phyloP scores from a whole-genome alignment of 768 basidiomycete species.

The Gloeophyllum trabeum region DNA sequence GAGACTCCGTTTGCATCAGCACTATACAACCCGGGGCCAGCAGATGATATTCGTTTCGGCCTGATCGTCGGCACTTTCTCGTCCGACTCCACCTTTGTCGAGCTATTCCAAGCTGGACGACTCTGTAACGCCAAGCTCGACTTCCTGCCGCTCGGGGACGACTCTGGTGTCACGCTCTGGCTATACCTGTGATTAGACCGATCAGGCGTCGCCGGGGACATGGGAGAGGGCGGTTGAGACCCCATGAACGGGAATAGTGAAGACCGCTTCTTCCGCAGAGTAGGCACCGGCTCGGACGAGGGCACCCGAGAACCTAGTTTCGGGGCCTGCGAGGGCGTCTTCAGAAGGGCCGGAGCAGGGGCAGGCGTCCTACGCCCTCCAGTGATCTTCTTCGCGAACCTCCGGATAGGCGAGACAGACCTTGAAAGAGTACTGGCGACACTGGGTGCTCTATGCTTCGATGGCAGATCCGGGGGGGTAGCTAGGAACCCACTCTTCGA shows the following conservation, averaged over 20 bases:
- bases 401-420: constrained; percentile 74
- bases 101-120: constrained; percentile 63
- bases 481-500: constrained; percentile 55
- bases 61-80: constrained; percentile 34
- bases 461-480: constrained; percentile 41
- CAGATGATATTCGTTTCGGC: constrained; percentile 24
- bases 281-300: constrained; percentile 41
- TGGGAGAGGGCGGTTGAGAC: constrained; percentile 20
- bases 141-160: constrained; percentile 38
- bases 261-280: constrained; percentile 49
- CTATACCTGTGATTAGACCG: constrained; percentile 56
- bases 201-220: constrained; percentile 37
- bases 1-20: constrained; percentile 32
- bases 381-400: constrained; percentile 63
- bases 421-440: constrained; percentile 49
- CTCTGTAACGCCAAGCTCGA: constrained; percentile 29
- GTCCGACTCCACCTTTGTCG: constrained; percentile 60
- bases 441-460: constrained; percentile 24
- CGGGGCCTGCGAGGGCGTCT: constrained; percentile 35
- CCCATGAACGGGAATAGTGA: constrained; percentile 46
- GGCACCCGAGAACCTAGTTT: constrained; percentile 31
- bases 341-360: constrained; percentile 21
- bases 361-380: constrained; percentile 23
- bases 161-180: constrained; percentile 61
- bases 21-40: constrained; percentile 2